Evolutionary conservation across 2,329 filamentous ascomycete genomes (phyloP).

Genomic region (Hypoxylon sp.): DNA sequence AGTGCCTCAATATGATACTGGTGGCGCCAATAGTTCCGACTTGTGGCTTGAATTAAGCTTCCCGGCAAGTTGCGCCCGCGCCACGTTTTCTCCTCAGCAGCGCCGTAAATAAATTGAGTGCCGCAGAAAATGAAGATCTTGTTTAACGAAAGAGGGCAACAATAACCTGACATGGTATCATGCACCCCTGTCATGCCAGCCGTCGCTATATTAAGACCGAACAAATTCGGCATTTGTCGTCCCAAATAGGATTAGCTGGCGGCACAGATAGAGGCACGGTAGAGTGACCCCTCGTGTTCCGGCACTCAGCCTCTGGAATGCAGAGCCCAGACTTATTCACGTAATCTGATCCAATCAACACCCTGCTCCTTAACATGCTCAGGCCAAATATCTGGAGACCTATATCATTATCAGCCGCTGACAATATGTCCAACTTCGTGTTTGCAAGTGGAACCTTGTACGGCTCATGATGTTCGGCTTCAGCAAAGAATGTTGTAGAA

Average conservation of each 20-base stretch:
- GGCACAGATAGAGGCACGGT: constrained; percentile 23
- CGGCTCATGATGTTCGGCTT: constrained; percentile 5
- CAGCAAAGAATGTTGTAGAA: constrained; percentile 1
- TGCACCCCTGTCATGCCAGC: not conserved
- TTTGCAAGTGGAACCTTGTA: constrained; percentile 20
- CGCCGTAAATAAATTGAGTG: not conserved
- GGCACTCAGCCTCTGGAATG: constrained; percentile 23
- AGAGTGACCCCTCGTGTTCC: constrained; percentile 31
- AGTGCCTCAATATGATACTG: too few relatives aligned
- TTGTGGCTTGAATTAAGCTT: not conserved
- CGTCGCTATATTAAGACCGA: constrained; percentile 15
- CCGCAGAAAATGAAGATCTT: not conserved
- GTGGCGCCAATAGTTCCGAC: too few relatives aligned
- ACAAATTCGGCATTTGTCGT: not conserved
- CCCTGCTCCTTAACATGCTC: not conserved
- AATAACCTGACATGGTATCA: constrained; percentile 13
- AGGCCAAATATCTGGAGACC: constrained; percentile 27
- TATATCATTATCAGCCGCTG: constrained; percentile 13
- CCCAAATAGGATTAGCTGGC: constrained; percentile 9
- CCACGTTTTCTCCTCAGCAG: not conserved
- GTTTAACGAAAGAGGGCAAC: constrained; percentile 1
- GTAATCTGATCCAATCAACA: constrained; percentile 23
- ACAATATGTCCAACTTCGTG: constrained; percentile 27
- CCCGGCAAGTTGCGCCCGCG: not conserved
- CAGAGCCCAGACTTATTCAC: constrained; percentile 1